Base-by-base conservation (phyloP, 2,329 filamentous ascomycete genomes). In the Neodidymelliopsis sp. region DNA sequence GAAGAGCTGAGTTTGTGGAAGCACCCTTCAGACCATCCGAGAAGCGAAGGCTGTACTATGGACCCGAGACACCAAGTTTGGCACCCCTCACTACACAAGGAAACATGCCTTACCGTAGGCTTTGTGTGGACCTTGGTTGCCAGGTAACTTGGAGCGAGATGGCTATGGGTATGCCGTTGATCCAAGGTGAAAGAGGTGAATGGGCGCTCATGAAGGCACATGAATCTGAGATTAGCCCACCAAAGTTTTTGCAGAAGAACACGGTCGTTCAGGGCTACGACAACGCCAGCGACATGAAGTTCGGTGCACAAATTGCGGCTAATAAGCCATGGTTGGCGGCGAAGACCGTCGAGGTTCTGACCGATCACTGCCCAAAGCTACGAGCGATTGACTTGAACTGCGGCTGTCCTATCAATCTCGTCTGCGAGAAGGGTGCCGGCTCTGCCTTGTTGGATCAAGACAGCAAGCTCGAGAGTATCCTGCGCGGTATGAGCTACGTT, bases 111-210 rank as follows among this genome's bases (percentile, higher is more conserved):
- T 99, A 96, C 78, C 87, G 94, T 47, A 85, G 94, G 38, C 83
- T 99, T 22, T 97, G 92, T 66, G 87, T 91, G 10, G 88, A 92
- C 45, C 82, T 97, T 18, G 94, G 94, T 25, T 92, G 91, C 20
- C 89, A 97, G 68, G 81, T 96, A 37, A 99, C 94, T 0, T 99
- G 96, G 78, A 97, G 93, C 0, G 94, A 99, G 74, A 99, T 99
- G 94, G 94, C 93, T 4, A 89, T 99, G 83, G 87, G 90, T 20
- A 78, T 96, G 73, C 92, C 93, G 8, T 76, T 99, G 30, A 81
- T 99, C 5, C 91, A 97, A 72, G 94, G 94, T 25, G 84, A 89
- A 57, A 95, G 93, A 74, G 82, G 87, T 2, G 94, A 99, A 76
- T 99, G 94, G 94, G 91, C 94, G 15, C 79, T 99, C 45, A 84